Evolutionary conservation across 2,329 filamentous ascomycete genomes (phyloP).

Genomic region (Tolypocladium tundrense): DNA sequence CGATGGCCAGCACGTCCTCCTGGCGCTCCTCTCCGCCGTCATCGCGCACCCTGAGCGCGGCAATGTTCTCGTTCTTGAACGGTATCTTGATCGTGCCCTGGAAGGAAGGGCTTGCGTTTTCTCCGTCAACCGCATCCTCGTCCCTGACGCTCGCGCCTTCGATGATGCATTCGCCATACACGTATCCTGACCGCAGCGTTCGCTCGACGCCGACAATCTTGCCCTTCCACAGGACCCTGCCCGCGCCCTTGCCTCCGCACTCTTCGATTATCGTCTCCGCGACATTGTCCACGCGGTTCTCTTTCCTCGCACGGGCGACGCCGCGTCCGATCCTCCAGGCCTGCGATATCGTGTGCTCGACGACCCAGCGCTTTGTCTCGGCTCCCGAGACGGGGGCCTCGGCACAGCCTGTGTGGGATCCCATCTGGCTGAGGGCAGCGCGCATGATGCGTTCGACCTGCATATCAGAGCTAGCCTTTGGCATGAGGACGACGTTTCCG

Average conservation of each 20-base stretch:
- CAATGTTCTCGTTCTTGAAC: conserved; percentile 67
- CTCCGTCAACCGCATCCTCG: conserved; percentile 6
- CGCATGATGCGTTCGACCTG: conserved; percentile 40
- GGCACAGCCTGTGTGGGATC: conserved; percentile 38
- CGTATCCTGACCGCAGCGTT: conserved; percentile 43
- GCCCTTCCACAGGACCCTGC: conserved; percentile 50
- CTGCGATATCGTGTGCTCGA: conserved; percentile 42
- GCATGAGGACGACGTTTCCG: conserved; percentile 39
- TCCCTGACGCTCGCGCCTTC: conserved; percentile 33
- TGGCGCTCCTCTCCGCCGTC: conserved; percentile 24
- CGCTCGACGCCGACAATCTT: conserved; percentile 54
- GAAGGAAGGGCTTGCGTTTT: conserved; percentile 12
- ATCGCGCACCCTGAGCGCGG: conserved; percentile 31
- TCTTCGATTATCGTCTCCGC: conserved; percentile 49
- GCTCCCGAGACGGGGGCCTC: conserved; percentile 37
- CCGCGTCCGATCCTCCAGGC: conserved; percentile 51
- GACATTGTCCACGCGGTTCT: conserved; percentile 40
- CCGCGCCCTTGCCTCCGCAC: conserved; percentile 41
- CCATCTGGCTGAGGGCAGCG: conserved; percentile 44
- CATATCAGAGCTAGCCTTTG: conserved; percentile 32
- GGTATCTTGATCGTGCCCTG: conserved; percentile 49
- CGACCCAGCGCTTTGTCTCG: conserved; percentile 39
- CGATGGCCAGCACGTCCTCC: conserved; percentile 37
- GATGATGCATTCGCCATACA: conserved; percentile 49
- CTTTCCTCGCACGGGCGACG: conserved; percentile 38